Evolutionary conservation across 176 grass and related monocot genomes (phyloP), one percentile per base, ranked within the genome.

Genomic region (Oryza punctata): DNA sequence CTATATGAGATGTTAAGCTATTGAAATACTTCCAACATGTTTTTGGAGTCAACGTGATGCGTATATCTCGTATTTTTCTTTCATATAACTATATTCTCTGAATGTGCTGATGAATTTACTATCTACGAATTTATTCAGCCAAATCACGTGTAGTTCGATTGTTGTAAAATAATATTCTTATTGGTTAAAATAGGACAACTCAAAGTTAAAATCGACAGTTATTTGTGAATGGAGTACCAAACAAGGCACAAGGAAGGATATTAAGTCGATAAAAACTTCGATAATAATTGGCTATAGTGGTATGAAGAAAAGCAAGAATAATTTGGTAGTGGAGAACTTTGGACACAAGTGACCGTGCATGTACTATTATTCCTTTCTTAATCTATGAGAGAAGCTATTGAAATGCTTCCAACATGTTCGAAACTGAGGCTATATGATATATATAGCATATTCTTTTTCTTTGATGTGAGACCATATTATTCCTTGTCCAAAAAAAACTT

Each of bases 1-100:
- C 19, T 67, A 19, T 44, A 49, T 38, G 21, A 67, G 69, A 88
- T 32, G 5, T 7, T 70, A 81, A 85, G 47, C 21, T 85, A 47
- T 63, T 2, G 15, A 65, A 71, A 77, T 69, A n/a, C 12, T 24
- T 72, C 2, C 24, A 6, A 18, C 15, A 30, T 5, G 19, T 13
- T 43, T 65, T 52, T n/a, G 21, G 63, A 15, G 67, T 35, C 2
- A 25, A 11, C 32, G 21, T 33, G 10, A 15, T 28, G 37, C 57
- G 4, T 45, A 54, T 37, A 27, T 57, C 10, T 3, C 12, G 12
- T 13, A 18, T 61, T 70, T 64, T 85, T 63, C 28, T 49, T 70
- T 66, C 0, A 29, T 67, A 6, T 15, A 54, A 52, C 28, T 41
- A 54, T 65, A 63, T 7, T 29, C 57, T 50, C 10, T 21, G 37